A percentile compares a stretch with the other conserved stretches of the same genome.
phyloP scores from a whole-genome alignment of 495 filamentous ascomycete genomes.

The Neurospora sp. region DNA sequence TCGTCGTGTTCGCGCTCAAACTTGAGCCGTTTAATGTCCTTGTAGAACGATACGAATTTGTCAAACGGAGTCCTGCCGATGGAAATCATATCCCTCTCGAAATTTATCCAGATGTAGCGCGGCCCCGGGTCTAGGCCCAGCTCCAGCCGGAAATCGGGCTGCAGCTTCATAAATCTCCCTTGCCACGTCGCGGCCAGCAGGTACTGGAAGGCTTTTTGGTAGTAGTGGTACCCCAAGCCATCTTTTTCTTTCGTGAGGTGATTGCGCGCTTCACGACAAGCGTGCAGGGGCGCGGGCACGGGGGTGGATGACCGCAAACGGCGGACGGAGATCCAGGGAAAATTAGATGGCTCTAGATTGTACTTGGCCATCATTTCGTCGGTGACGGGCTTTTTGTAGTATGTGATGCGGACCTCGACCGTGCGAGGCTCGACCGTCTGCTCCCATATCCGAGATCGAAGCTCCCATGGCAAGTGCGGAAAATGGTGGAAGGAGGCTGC shows the following conservation, averaged over 20 bases:
- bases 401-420: conserved; percentile 11
- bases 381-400: neutral
- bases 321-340: neutral
- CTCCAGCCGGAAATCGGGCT: neutral
- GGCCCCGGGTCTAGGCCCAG: neutral
- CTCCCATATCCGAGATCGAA: conserved; percentile 14
- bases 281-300: conserved; percentile 13
- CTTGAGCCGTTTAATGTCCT: conserved; percentile 6
- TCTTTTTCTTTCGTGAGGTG: neutral
- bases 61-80: conserved; percentile 4
- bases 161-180: neutral
- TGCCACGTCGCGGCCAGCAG: neutral
- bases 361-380: neutral
- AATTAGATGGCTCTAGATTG: neutral
- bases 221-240: neutral
- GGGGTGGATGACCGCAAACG: conserved; percentile 13
- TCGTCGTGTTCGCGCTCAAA: conserved; percentile 5
- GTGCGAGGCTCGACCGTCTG: neutral
- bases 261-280: conserved; percentile 15
- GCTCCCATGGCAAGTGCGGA: conserved; percentile 11
- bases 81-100: conserved; percentile 14
- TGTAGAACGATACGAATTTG: conserved; percentile 1
- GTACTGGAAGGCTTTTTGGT: conserved; percentile 8
- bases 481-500: conserved; percentile 13
- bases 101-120: conserved; percentile 19